phyloP scores from a whole-genome alignment of 2,329 filamentous ascomycete genomes.

The Tolypocladium cylindrosporum region DNA sequence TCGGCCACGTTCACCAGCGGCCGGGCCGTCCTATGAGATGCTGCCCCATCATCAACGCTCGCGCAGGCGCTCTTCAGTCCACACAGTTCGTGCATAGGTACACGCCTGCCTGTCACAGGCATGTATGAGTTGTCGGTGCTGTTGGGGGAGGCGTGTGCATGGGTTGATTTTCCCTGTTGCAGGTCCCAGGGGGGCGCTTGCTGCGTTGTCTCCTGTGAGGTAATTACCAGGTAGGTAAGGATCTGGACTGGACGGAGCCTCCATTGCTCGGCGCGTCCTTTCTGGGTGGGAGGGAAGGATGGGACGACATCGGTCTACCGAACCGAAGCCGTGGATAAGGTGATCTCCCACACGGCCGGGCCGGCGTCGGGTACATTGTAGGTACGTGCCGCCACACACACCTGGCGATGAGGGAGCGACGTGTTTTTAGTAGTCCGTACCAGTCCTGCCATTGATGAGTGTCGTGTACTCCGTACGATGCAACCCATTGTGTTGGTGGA shows the following conservation, averaged over 20 bases:
- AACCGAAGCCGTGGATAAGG: neutral
- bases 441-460: neutral
- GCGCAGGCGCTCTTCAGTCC: constrained; percentile 2
- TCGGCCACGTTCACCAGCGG: neutral
- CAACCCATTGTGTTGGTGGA: neutral
- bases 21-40: constrained; percentile 23
- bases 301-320: neutral
- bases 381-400: neutral
- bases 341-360: neutral
- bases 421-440: no score
- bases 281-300: neutral
- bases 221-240: no score
- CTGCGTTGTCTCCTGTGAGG: neutral
- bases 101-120: constrained; percentile 2
- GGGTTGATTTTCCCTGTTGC: neutral
- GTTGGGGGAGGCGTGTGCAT: constrained; percentile 16
- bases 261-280: neutral
- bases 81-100: neutral
- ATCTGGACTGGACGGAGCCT: neutral
- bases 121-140: constrained; percentile 21
- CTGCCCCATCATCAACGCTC: constrained; percentile 31
- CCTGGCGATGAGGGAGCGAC: neutral
- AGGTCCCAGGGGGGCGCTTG: neutral
- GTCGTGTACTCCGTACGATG: neutral
- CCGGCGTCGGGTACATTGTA: neutral